Percentiles rank a stretch among this genome's conserved stretches.
Evolutionary conservation across 2,329 filamentous ascomycete genomes (phyloP).

Genomic region (Fusarium verticillioides): DNA sequence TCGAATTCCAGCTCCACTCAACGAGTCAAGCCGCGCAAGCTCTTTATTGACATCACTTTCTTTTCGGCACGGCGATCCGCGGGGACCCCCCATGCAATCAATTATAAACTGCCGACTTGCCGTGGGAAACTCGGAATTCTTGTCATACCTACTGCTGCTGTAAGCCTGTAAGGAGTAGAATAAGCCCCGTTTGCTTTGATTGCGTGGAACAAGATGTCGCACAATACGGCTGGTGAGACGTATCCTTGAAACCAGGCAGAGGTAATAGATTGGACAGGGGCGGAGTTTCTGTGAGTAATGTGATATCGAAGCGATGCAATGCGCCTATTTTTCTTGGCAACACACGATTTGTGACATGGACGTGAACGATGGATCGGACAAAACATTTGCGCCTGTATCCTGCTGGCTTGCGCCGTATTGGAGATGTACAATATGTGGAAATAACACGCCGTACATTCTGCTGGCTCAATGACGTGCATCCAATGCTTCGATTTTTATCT

Average conservation of each 20-base stretch:
- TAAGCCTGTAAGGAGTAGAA: not conserved
- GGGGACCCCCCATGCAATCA: not conserved
- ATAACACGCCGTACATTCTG: not conserved
- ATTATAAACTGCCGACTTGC: conserved; percentile 1
- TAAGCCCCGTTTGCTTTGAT: not conserved
- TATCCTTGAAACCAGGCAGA: conserved; percentile 17
- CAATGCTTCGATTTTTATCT: not conserved
- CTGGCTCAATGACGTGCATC: not conserved
- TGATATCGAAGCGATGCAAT: not conserved
- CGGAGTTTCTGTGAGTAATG: not conserved
- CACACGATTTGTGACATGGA: conserved; percentile 7
- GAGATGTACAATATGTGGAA: not conserved
- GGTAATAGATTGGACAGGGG: not conserved
- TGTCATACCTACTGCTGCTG: not conserved
- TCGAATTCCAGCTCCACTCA: not conserved
- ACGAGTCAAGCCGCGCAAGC: conserved; percentile 20
- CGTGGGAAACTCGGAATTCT: not conserved
- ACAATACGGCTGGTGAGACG: conserved; percentile 13
- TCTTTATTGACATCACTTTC: not conserved
- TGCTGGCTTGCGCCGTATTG: not conserved
- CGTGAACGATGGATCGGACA: not conserved
- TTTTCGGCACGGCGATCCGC: conserved; percentile 18
- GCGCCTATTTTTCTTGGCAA: not conserved
- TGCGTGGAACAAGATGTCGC: conserved; percentile 3
- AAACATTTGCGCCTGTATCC: not conserved